Conservation (phyloP, 2,329 filamentous ascomycete genomes). For the Aureobasidium sp. region DNA sequence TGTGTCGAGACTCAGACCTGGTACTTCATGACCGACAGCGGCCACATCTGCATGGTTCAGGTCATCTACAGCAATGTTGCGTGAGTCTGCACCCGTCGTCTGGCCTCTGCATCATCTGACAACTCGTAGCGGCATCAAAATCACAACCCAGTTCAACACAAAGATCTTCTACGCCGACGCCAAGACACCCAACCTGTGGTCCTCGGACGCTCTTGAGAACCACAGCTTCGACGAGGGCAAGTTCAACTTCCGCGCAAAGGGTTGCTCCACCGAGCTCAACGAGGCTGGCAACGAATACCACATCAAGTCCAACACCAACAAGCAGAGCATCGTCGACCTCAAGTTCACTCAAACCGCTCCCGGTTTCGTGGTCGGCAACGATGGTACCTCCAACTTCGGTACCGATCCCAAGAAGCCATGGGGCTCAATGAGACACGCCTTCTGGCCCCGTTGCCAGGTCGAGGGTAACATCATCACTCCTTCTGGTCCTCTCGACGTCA, state of each 20-base stretch:
- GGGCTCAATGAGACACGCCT: constrained; percentile 85
- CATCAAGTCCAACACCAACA: constrained; percentile 83
- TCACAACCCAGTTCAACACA: constrained; percentile 86
- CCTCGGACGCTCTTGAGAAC: constrained; percentile 68
- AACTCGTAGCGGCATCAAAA: constrained; percentile 65
- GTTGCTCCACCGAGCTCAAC: constrained; percentile 75
- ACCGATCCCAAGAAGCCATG: constrained; percentile 80
- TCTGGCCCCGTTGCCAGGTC: constrained; percentile 81
- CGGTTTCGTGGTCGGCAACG: constrained; percentile 74
- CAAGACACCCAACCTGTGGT: constrained; percentile 71
- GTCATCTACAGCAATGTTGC: constrained; percentile 96
- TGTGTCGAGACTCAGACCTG: constrained; percentile 93
- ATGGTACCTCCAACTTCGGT: constrained; percentile 77
- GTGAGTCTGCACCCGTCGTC: constrained; percentile 44
- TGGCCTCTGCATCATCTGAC: constrained; percentile 16
- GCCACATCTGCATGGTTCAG: constrained; percentile 70
- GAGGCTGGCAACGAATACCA: constrained; percentile 74
- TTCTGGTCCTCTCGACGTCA: constrained; percentile 72
- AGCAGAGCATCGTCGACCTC: constrained; percentile 73
- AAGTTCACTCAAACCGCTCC: constrained; percentile 68
- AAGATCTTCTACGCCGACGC: constrained; percentile 74
- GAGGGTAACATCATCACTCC: constrained; percentile 80
- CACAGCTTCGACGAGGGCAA: constrained; percentile 78
- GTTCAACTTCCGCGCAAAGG: constrained; percentile 75
- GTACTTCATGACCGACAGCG: constrained; percentile 75